Conservation (phyloP, 345 rosid species). For the Ailanthus altissimus region DNA sequence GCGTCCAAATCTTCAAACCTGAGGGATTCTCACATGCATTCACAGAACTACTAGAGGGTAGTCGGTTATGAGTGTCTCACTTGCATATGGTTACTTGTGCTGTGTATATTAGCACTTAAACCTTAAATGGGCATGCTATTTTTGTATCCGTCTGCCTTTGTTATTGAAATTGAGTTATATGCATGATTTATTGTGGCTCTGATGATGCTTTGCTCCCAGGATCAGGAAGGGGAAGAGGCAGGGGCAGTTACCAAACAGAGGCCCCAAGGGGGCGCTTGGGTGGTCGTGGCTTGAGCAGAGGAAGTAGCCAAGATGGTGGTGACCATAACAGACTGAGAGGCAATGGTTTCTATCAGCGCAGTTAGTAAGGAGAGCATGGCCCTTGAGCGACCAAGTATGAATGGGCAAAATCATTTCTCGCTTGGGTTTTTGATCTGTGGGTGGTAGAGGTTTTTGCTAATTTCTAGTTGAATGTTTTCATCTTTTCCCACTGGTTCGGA, state of each 20-base stretch:
- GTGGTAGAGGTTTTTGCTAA: slow-evolving; percentile 21
- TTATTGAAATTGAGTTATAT: not conserved
- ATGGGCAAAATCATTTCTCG: slow-evolving; percentile 9
- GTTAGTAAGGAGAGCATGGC: slow-evolving; percentile 36
- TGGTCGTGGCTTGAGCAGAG: slow-evolving; percentile 62
- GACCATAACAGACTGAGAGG: slow-evolving; percentile 71
- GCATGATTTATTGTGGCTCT: not conserved
- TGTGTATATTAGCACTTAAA: not conserved
- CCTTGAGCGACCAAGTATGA: not conserved
- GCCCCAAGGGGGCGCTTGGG: slow-evolving; percentile 66
- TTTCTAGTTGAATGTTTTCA: slow-evolving; percentile 27
- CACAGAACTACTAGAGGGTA: not conserved
- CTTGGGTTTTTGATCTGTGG: slow-evolving; percentile 23
- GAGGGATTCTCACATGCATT: not conserved
- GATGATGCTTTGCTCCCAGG: slow-evolving; percentile 2
- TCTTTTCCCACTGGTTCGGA: slow-evolving; percentile 12
- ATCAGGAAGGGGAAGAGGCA: slow-evolving; percentile 77
- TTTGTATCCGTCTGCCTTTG: not conserved
- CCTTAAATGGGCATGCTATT: not conserved
- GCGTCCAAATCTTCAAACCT: not conserved
- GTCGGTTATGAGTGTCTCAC: not conserved
- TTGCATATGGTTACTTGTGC: not conserved
- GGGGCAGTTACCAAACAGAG: slow-evolving; percentile 69
- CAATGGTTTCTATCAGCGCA: slow-evolving; percentile 67
- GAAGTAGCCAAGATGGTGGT: slow-evolving; percentile 57